Conservation (phyloP, 768 basidiomycete species). For the Termitomyces sp. region DNA sequence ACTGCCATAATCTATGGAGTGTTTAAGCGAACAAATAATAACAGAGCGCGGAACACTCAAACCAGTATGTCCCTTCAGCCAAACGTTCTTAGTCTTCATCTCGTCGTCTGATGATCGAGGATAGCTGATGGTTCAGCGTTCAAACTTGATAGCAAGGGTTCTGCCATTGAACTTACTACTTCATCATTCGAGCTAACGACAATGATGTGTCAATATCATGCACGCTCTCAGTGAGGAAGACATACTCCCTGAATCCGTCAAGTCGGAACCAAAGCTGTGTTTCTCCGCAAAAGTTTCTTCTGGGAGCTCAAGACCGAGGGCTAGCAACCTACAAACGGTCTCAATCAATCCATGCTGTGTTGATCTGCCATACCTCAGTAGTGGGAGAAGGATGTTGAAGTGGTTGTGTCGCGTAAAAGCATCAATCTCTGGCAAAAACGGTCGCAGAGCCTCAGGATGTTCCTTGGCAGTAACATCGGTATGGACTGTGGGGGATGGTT, state of each 20-base stretch:
- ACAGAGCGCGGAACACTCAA: background rate
- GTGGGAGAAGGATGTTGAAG: constrained; percentile 26
- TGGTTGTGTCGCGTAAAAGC: constrained; percentile 31
- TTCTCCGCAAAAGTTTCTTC: constrained; percentile 36
- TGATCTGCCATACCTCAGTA: constrained; percentile 23
- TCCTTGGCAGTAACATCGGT: constrained; percentile 23
- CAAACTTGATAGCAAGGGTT: no score
- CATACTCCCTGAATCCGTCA: constrained; percentile 29
- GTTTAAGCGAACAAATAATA: background rate
- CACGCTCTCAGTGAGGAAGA: background rate
- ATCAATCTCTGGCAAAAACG: constrained; percentile 28
- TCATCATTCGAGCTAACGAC: constrained; percentile 37
- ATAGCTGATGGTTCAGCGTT: constrained; percentile 21
- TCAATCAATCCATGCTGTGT: background rate
- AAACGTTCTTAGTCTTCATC: constrained; percentile 35
- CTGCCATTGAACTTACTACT: constrained; percentile 31
- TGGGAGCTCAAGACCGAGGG: constrained; percentile 38
- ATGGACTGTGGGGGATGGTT: constrained; percentile 21
- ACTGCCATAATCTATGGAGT: constrained; percentile 32
- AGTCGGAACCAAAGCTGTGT: constrained; percentile 29
- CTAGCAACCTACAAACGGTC: constrained; percentile 21
- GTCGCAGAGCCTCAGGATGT: constrained; percentile 31
- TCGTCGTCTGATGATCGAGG: constrained; percentile 38
- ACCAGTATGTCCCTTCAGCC: constrained; percentile 49
- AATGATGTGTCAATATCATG: background rate